Base-by-base conservation (phyloP, 2,329 filamentous ascomycete species). In the Cladosporium sp. region DNA sequence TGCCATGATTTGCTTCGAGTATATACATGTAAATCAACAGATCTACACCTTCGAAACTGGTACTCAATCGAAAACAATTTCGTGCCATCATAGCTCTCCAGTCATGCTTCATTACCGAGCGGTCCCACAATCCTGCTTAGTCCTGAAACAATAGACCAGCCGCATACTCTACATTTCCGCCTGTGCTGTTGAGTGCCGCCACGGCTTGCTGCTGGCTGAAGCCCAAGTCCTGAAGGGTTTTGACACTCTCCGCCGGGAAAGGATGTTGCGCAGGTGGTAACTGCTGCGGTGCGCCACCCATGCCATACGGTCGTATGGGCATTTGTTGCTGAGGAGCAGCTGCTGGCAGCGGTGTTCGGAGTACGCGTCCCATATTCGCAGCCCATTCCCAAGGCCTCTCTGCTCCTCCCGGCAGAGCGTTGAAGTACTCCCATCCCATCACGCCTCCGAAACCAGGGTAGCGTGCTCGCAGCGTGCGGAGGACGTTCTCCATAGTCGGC, bases 341-440 rank as follows among this genome's bases (percentile, higher is more conserved):
- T 27, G 56, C 47, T 4, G 66, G 62, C 11, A 67, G 48, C 19
- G 65, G 63, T 1, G 56, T 64, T 9, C 72, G 56, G 22, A 76
- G 47, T 0, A 69, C 62, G 1, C 59, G 52, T 0, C 83, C 82
- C 75, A 93, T 84, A 51, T 78, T 76, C 41, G 76, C 77, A 0
- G 87, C 88, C 90, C 90, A 96, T 58, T 87, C 76, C 85, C 86
- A 92, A 0, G 88, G 87, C 50, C 76, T 71, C 11, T 73, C 72
- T 2, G 64, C 65, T 19, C 80, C 84, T 1, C 84, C 85, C 0
- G 88, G 86, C 52, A 83, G 67, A 50, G 85, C 82, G 72, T 95
- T 95, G 72, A 92, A 96, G 66, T 93, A 96, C 71, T 96, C 91
- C 91, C 91, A 96, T 2, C 89, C 89, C 84, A 93, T 93, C 6